phyloP scores from a whole-genome alignment of 768 basidiomycete species.

The Lanmaoa pseudosensibilis region DNA sequence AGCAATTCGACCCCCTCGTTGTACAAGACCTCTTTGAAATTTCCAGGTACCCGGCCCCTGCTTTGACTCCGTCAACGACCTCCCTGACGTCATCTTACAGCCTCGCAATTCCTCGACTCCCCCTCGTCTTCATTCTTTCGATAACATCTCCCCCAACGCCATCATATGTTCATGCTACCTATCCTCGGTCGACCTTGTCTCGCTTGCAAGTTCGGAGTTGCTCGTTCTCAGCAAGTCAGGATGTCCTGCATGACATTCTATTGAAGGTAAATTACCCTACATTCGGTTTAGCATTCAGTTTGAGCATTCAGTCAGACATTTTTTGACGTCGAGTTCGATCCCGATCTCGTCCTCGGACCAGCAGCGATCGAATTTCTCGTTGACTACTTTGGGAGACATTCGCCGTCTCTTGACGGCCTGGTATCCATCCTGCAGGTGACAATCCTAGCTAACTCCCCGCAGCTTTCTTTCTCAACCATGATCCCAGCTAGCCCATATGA shows the following conservation, averaged over 20 bases:
- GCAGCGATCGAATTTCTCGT: constrained; percentile 51
- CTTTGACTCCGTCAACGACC: neutral
- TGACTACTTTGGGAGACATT: constrained; percentile 58
- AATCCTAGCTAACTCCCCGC: neutral
- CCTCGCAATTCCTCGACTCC: constrained; percentile 50
- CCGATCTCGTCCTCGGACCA: constrained; percentile 63
- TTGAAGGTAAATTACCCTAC: constrained; percentile 43
- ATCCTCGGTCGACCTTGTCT: constrained; percentile 58
- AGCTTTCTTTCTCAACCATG: neutral
- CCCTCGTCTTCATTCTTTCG: constrained; percentile 63
- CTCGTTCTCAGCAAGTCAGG: constrained; percentile 47
- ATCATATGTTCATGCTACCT: constrained; percentile 59
- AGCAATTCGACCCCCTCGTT: constrained; percentile 61
- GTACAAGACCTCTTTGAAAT: constrained; percentile 72
- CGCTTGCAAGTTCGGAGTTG: constrained; percentile 55
- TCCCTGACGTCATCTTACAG: constrained; percentile 35
- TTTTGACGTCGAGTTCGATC: constrained; percentile 61
- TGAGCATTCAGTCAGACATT: constrained; percentile 47
- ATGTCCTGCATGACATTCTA: constrained; percentile 54
- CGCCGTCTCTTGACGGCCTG: constrained; percentile 55
- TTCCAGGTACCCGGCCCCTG: constrained; percentile 51
- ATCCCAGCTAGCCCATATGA: constrained; percentile 59
- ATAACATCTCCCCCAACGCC: constrained; percentile 55
- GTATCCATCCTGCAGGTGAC: constrained; percentile 62
- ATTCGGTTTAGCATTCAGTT: neutral